These are phyloP conservation scores for Cynara cardunculus DNA, from an alignment of 129 eudicot species.

Conservation along the genomic window DNA sequence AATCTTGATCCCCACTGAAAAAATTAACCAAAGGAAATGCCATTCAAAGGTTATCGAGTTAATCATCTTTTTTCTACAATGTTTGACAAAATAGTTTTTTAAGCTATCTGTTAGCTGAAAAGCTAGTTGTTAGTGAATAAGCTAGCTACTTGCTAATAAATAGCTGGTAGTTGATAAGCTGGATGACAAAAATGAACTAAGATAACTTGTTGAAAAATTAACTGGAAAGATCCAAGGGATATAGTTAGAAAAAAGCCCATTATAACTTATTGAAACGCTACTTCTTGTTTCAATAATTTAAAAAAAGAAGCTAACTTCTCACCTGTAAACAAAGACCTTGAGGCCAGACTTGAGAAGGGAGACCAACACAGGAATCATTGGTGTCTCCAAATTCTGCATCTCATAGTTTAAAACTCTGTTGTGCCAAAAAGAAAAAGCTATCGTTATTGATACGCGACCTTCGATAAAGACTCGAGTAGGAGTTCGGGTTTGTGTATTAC, in stretches of 20 bases:
- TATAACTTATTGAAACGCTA: not conserved
- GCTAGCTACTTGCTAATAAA: not conserved
- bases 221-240: not conserved
- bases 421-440: not conserved
- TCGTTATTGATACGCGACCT: not conserved
- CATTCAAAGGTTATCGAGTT: not conserved
- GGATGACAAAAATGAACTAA: not conserved
- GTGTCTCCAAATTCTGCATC: conserved; percentile 33
- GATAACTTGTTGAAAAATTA: not conserved
- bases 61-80: not conserved
- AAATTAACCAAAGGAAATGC: not conserved
- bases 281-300: not conserved
- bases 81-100: too few species aligned
- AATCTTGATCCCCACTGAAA: conserved; percentile 94
- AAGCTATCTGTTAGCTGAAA: not conserved
- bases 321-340: conserved; percentile 68
- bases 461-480: not conserved
- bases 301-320: not conserved
- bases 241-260: not conserved
- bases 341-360: conserved; percentile 50
- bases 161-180: not conserved
- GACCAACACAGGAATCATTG: conserved; percentile 47
- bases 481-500: conserved; percentile 21
- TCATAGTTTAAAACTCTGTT: conserved; percentile 39
- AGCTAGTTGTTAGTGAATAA: not conserved